These are phyloP conservation scores for Trypanosoma grayi DNA, from an alignment of 208 protist genomes.

Conservation along the genomic window DNA sequence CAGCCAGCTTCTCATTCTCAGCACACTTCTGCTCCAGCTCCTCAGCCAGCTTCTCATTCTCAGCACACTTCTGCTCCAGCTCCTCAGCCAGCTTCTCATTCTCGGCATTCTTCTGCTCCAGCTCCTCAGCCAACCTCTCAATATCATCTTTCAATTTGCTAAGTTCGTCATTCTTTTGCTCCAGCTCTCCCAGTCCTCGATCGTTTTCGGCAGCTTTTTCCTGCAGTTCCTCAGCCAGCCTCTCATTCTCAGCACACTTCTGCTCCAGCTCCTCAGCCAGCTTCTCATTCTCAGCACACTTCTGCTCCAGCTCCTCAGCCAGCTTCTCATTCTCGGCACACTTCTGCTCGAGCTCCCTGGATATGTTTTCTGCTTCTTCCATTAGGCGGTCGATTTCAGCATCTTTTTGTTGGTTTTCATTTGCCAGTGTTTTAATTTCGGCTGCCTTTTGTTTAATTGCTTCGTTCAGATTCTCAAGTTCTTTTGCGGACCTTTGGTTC, in stretches of 20 bases:
- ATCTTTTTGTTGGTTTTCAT: conserved; percentile 22
- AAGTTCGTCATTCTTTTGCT: too few relatives aligned
- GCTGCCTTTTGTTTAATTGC: conserved; percentile 26
- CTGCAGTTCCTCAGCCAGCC: conserved; percentile 25
- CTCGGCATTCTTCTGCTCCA: conserved; percentile 10
- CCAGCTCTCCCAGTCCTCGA: background rate
- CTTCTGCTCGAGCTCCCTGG: conserved; percentile 22
- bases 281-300: conserved; percentile 27
- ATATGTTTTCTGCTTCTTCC: too few relatives aligned
- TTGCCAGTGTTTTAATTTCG: conserved; percentile 21
- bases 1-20: conserved; percentile 34
- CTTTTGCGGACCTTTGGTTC: conserved; percentile 28
- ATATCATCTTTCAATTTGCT: background rate
- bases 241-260: conserved; percentile 24
- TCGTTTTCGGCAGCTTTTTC: conserved; percentile 1
- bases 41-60: conserved; percentile 33
- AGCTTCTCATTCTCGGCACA: conserved; percentile 34
- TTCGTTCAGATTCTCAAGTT: conserved; percentile 22
- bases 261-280: conserved; percentile 31
- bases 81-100: conserved; percentile 22
- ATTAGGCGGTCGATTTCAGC: conserved; percentile 27
- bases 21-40: conserved; percentile 26
- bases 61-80: conserved; percentile 21
- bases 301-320: conserved; percentile 19
- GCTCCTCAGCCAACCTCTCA: conserved; percentile 1